These are phyloP conservation scores for Gyrodon lividus DNA, from an alignment of 768 basidiomycete genomes.

Conservation along the genomic window DNA sequence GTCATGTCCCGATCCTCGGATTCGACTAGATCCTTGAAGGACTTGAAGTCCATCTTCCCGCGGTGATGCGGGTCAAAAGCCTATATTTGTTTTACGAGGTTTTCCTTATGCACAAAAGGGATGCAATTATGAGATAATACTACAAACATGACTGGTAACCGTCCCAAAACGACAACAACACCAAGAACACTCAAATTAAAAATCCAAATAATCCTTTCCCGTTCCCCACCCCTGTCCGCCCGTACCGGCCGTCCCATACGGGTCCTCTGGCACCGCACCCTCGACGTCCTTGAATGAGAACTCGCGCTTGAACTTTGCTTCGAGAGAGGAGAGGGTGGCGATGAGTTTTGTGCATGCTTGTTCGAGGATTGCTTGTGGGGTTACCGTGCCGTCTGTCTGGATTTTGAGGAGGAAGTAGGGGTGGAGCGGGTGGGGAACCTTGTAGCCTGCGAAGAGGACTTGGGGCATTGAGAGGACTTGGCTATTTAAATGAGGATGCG, in stretches of 20 bases:
- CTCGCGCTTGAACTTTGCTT: constrained; percentile 78
- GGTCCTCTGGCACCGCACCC: constrained; percentile 44
- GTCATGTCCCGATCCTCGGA: too few species aligned
- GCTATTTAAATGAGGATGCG: constrained; percentile 39
- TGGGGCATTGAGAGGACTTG: constrained; percentile 87
- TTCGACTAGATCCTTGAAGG: too few species aligned
- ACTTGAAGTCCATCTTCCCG: too few species aligned
- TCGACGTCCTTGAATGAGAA: constrained; percentile 78
- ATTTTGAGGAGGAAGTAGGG: constrained; percentile 94
- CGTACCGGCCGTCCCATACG: constrained; percentile 46
- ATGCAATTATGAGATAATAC: too few species aligned
- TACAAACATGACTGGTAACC: too few species aligned
- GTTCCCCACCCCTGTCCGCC: constrained; percentile 44
- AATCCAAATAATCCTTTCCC: constrained; percentile 55
- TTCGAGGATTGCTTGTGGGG: constrained; percentile 81
- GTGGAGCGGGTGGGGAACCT: constrained; percentile 94
- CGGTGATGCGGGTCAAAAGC: too few species aligned
- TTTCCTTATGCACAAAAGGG: too few species aligned
- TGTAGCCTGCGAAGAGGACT: constrained; percentile 96
- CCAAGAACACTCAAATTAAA: constrained; percentile 32
- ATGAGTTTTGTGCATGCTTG: constrained; percentile 83
- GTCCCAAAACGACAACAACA: too few species aligned
- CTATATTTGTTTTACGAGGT: too few species aligned
- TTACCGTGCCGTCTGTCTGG: constrained; percentile 86
- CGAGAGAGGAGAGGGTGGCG: constrained; percentile 61